Evolutionary conservation across 768 basidiomycete species (phyloP), one percentile per base, ranked within the genome.

Genomic region (Phlebiopsis flavidoalba): DNA sequence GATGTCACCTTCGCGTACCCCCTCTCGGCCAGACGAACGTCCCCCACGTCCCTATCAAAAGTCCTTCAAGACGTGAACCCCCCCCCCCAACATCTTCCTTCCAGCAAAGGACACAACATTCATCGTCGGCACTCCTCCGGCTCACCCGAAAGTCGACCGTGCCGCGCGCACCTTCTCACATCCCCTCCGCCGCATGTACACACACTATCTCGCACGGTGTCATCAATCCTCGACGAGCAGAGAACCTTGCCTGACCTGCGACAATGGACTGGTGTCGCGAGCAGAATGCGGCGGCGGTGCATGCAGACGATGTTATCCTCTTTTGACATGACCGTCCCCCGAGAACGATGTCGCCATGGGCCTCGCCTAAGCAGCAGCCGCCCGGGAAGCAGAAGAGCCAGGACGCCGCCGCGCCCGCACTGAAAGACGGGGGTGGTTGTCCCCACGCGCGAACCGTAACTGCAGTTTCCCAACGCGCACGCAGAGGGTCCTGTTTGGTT

Each of bases 261-360:
- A 95, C 66, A n/a, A 76, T 81, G 22, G 66, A 69, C 1, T 97
- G 87, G 83, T 77, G 85, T n/a, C 75, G 84, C 5, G 71, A 75
- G 8, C 83, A 91, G 64, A 80, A 98, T 43, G 88, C 86, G 0
- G n/a, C n/a, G 85, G 86, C 10, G n/a, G 87, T 99, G 17, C 81
- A 82, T n/a, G 0, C 95, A 97, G 73, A 85, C 84, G 49, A n/a
- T 85, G 85, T n/a, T 31, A 86, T 95, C 51, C 75, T 97, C n/a
- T 4, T 92, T 93, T 65, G 89, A 91, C 56, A 83, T 86, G 67
- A 87, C 77, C 12, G 77, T 98, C 0, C 88, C n/a, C 89, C 66
- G 91, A 95, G 65, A 98, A 98, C 66, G n/a, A n/a, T n/a, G 82
- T 97, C 61, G 89, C 90, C 0, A 81, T 96, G 60, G 93, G 87